These are phyloP conservation scores for Laguncularia racemosa DNA, from an alignment of 345 rosid species.

Conservation along the genomic window DNA sequence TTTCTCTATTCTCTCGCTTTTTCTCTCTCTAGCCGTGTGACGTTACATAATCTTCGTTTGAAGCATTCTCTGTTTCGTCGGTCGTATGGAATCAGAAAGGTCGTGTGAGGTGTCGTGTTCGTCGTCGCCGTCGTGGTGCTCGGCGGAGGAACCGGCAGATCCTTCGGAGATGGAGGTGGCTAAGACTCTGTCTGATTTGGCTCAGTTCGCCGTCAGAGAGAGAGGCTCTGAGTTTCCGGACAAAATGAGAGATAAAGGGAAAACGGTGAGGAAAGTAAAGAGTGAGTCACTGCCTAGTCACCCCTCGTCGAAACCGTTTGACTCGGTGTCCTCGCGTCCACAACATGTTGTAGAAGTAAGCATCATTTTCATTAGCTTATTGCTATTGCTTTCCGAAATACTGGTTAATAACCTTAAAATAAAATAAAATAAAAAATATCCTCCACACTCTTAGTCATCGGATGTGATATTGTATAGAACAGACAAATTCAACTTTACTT, in stretches of 20 bases:
- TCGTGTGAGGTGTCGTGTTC: slow-evolving; percentile 18
- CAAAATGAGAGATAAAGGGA: slow-evolving; percentile 61
- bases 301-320: slow-evolving; percentile 20
- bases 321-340: slow-evolving; percentile 33
- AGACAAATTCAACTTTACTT: too few relatives aligned
- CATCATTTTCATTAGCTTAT: too few relatives aligned
- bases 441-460: too few relatives aligned
- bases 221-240: slow-evolving; percentile 28
- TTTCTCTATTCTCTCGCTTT: background rate
- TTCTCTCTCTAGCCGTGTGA: slow-evolving; percentile 2
- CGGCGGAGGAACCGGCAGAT: slow-evolving; percentile 27
- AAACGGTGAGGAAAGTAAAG: slow-evolving; percentile 52
- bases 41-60: background rate
- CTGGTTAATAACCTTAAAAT: too few relatives aligned
- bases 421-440: too few relatives aligned
- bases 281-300: slow-evolving; percentile 42
- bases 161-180: slow-evolving; percentile 73
- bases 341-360: slow-evolving; percentile 4
- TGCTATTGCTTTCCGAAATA: too few relatives aligned
- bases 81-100: slow-evolving; percentile 21
- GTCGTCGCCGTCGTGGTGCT: slow-evolving; percentile 1
- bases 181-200: slow-evolving; percentile 77
- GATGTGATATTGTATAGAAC: too few relatives aligned
- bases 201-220: slow-evolving; percentile 45
- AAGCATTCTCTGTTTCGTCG: background rate